These are phyloP conservation scores for Trametopsis cervina DNA, from an alignment of 768 basidiomycete species.

Conservation along the genomic window DNA sequence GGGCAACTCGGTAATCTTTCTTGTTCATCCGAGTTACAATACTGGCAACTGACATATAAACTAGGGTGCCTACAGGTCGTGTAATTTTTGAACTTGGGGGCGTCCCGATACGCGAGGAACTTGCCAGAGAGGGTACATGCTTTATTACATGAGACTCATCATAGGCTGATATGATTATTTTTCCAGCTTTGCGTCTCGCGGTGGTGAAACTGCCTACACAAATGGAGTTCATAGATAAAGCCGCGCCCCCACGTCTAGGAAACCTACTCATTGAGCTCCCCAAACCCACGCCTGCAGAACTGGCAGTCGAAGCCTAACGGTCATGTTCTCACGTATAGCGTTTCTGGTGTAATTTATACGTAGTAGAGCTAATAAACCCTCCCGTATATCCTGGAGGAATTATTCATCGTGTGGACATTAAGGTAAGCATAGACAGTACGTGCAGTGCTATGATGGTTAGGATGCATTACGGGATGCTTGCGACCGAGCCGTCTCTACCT, in stretches of 20 bases:
- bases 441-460: too few species aligned
- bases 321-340: not conserved
- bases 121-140: constrained; percentile 80
- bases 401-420: too few species aligned
- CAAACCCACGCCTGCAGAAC: not conserved
- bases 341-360: too few species aligned
- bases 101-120: constrained; percentile 79
- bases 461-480: too few species aligned
- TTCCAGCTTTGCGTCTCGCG: constrained; percentile 79
- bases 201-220: constrained; percentile 78
- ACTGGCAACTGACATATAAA: not conserved
- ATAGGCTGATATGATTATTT: not conserved
- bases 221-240: constrained; percentile 77
- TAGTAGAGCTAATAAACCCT: not conserved
- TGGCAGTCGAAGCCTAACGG: not conserved
- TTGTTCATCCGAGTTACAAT: constrained; percentile 1
- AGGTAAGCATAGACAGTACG: too few species aligned
- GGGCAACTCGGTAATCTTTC: constrained; percentile 77
- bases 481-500: constrained; percentile 23
- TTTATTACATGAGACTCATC: not conserved
- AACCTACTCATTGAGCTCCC: constrained; percentile 40
- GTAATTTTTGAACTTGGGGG: constrained; percentile 96
- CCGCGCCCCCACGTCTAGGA: constrained; percentile 68
- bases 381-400: too few species aligned
- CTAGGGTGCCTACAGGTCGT: constrained; percentile 78